Base-by-base conservation (phyloP, 1,139 yeast species). In the Keqinozyma sinolaborantium region DNA sequence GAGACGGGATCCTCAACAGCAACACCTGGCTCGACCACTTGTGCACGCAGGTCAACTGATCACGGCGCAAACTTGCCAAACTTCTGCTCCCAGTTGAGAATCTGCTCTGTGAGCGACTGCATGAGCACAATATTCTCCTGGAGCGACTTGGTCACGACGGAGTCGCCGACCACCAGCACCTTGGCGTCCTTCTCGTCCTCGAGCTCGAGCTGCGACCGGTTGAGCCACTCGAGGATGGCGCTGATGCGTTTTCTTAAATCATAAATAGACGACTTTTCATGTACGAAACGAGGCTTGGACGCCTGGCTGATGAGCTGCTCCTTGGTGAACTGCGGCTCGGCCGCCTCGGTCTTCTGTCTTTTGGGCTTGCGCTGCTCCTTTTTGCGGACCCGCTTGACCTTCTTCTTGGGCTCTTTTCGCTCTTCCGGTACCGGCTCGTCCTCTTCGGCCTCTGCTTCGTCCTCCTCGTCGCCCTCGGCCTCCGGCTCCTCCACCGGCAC, bases 191-290 rank as follows among this genome's bases (percentile, higher is more conserved):
- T 79, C 48, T 88, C 96, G 31, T 74, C 77, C 27, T 79, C 81
- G 39, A 88, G 62, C 50, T 92, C 97, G 36, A 79, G 57, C 53
- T 87, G 95, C 2, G 95, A 83, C 30, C 95, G 69, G 6, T 87
- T 87, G 19, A 90, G 71, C 71, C 90, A 92, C 59, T 92, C 97
- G 47, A 90, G 64, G 13, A 92, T 88, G 3, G 96, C 95, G 4
- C 90, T 84, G 1, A 88, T 85, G 35, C 98, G 71, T 50, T 87
- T 81, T 34, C 90, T 77, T 79, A 90, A 79, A 52, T 90, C 98
- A 43, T 75, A 73, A 37, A 88, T 60, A 2, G 88, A 73, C 2
- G 86, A 75, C 34, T 85, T 74, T 9, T 81, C 78, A 37, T 82
- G 82, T 5, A 95, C 97, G 34, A 78, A 68, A 32, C 95, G 73